These are phyloP conservation scores for Kalanchoe fedtschenkoi DNA, from an alignment of 164 flowering plant species.

Conservation along the genomic window DNA sequence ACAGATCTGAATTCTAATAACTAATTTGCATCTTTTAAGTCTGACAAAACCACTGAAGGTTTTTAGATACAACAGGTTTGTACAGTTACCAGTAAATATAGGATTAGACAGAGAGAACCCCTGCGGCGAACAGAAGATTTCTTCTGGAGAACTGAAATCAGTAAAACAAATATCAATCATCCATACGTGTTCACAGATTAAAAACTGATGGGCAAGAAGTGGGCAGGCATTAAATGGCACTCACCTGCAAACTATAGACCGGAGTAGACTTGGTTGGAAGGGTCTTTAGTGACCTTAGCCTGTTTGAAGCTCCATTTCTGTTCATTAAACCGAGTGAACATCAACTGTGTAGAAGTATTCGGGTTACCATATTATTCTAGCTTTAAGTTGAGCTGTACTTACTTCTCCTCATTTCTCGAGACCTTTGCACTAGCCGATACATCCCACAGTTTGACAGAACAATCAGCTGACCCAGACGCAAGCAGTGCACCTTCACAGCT, in stretches of 20 bases:
- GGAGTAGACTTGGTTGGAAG: slow-evolving; percentile 84
- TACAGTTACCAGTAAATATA: no score
- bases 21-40: no score
- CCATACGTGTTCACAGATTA: not conserved
- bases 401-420: slow-evolving; percentile 63
- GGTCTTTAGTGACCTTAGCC: slow-evolving; percentile 73
- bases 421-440: slow-evolving; percentile 66
- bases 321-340: slow-evolving; percentile 11
- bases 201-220: not conserved
- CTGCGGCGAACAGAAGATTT: slow-evolving; percentile 8
- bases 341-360: not conserved
- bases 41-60: no score
- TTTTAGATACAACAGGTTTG: no score
- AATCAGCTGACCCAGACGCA: slow-evolving; percentile 98
- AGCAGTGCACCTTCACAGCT: slow-evolving; percentile 95
- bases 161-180: not conserved
- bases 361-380: not conserved
- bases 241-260: slow-evolving; percentile 66
- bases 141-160: slow-evolving; percentile 7
- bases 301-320: slow-evolving; percentile 57
- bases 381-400: slow-evolving; percentile 16
- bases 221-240: not conserved
- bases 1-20: no score
- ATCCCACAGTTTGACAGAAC: slow-evolving; percentile 95
- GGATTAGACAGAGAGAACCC: slow-evolving; percentile 3